phyloP scores from a whole-genome alignment of 768 basidiomycete genomes.

The Sporobolomyces roseus region DNA sequence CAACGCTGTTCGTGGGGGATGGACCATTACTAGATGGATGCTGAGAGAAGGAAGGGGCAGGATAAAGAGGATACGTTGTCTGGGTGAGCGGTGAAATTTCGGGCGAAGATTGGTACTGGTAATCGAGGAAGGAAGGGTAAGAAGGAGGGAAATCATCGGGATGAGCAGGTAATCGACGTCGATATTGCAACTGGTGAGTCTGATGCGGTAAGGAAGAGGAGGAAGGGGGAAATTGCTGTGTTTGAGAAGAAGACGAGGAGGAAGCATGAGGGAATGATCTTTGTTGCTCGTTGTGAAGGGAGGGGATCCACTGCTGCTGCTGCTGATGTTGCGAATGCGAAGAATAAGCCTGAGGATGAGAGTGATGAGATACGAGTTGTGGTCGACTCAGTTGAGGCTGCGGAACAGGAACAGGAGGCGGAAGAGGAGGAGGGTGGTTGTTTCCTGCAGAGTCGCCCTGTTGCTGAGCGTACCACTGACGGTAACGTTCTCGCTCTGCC shows the following conservation, averaged over 20 bases:
- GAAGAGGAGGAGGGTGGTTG: neutral
- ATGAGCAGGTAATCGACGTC: conserved; percentile 3
- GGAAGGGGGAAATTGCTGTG: no score
- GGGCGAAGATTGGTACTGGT: neutral
- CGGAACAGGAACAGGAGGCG: no score
- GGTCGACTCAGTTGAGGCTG: no score
- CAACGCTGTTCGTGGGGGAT: neutral
- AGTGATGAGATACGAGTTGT: no score
- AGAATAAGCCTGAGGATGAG: no score
- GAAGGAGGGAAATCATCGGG: neutral
- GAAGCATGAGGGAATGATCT: no score
- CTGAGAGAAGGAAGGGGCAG: neutral
- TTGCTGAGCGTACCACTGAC: neutral
- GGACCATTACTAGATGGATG: neutral
- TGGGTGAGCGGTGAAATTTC: neutral
- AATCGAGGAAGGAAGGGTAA: neutral
- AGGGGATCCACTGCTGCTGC: no score
- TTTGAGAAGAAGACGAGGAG: no score
- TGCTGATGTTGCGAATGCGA: no score
- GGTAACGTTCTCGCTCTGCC: neutral
- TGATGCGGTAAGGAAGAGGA: no score
- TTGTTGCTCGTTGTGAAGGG: no score
- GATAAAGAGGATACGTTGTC: conserved; percentile 3
- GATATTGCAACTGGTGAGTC: neutral
- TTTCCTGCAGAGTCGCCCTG: neutral